Conservation (phyloP, 805 yeast species). For the Teunomyces kruisii region DNA sequence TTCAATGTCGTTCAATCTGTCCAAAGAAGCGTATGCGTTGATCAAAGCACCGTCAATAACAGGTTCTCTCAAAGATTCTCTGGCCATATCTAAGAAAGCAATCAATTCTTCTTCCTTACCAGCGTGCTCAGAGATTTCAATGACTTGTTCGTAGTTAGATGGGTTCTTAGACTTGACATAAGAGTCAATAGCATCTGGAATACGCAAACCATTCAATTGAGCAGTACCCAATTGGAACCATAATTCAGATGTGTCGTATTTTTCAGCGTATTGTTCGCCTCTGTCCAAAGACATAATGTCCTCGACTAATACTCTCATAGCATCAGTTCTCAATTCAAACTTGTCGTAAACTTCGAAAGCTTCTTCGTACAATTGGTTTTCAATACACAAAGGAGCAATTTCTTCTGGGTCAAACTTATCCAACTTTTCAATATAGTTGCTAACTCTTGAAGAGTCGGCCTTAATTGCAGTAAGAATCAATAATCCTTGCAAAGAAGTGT, state of each 20-base stretch:
- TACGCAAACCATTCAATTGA: slow-evolving; percentile 88
- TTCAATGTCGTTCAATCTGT: slow-evolving; percentile 76
- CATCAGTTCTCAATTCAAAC: slow-evolving; percentile 72
- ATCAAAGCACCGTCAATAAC: slow-evolving; percentile 89
- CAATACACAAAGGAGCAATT: slow-evolving; percentile 89
- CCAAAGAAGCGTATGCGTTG: slow-evolving; percentile 80
- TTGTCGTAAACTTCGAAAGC: slow-evolving; percentile 91
- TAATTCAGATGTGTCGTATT: slow-evolving; percentile 77
- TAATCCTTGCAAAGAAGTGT: slow-evolving; percentile 91
- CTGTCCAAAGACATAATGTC: slow-evolving; percentile 93
- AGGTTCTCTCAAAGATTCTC: slow-evolving; percentile 88
- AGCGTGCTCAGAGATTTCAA: slow-evolving; percentile 91
- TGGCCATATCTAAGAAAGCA: slow-evolving; percentile 85
- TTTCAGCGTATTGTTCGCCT: slow-evolving; percentile 91
- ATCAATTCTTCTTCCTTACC: slow-evolving; percentile 94
- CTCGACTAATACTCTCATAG: slow-evolving; percentile 88
- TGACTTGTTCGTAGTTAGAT: slow-evolving; percentile 83
- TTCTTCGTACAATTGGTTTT: slow-evolving; percentile 86
- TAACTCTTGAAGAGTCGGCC: slow-evolving; percentile 86
- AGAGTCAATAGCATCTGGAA: slow-evolving; percentile 88
- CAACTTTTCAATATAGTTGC: slow-evolving; percentile 79
- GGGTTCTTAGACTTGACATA: slow-evolving; percentile 93
- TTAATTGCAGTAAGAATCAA: slow-evolving; percentile 91
- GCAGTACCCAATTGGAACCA: slow-evolving; percentile 97
- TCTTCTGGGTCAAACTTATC: slow-evolving; percentile 91